Conservation (phyloP, 139 green algal species). For the Tetratostichococcus sp. region DNA sequence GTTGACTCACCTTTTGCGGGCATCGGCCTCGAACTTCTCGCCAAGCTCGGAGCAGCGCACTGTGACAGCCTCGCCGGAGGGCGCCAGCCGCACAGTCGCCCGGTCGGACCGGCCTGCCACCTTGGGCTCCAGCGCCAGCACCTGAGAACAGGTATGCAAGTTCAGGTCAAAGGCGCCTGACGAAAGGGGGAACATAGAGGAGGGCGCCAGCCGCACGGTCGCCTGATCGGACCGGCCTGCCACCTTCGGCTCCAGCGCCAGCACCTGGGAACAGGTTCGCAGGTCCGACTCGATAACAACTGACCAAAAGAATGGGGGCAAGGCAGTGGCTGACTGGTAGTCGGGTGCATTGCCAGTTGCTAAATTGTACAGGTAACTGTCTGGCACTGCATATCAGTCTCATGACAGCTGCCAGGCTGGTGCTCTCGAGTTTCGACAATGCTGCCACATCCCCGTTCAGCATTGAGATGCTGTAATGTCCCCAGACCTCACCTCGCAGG, state of each 20-base stretch:
- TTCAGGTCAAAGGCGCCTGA: too few relatives aligned
- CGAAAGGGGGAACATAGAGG: too few relatives aligned
- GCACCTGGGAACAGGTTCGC: background rate
- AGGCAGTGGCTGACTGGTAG: too few relatives aligned
- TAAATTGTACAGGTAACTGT: too few relatives aligned
- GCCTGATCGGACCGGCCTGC: conserved; percentile 22
- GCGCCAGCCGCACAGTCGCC: conserved; percentile 38
- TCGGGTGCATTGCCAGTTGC: too few relatives aligned
- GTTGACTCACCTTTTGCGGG: background rate
- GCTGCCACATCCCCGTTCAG: too few relatives aligned
- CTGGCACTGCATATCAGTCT: too few relatives aligned
- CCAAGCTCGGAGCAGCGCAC: conserved; percentile 40
- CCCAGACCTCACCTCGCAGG: conserved; percentile 34
- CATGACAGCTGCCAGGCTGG: too few relatives aligned
- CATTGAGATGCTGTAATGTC: too few relatives aligned
- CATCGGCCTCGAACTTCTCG: conserved; percentile 18
- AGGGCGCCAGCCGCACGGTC: conserved; percentile 40
- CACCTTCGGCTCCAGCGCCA: conserved; percentile 19
- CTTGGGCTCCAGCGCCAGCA: conserved; percentile 20
- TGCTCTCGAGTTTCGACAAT: too few relatives aligned
- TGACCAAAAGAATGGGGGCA: too few relatives aligned
- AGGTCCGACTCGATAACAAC: too few relatives aligned
- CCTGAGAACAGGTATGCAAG: background rate
- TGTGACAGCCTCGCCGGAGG: conserved; percentile 38
- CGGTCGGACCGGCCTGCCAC: conserved; percentile 18